These are phyloP conservation scores for Penicillium sp. DNA, from an alignment of 2,329 filamentous ascomycete genomes.

Conservation along the genomic window DNA sequence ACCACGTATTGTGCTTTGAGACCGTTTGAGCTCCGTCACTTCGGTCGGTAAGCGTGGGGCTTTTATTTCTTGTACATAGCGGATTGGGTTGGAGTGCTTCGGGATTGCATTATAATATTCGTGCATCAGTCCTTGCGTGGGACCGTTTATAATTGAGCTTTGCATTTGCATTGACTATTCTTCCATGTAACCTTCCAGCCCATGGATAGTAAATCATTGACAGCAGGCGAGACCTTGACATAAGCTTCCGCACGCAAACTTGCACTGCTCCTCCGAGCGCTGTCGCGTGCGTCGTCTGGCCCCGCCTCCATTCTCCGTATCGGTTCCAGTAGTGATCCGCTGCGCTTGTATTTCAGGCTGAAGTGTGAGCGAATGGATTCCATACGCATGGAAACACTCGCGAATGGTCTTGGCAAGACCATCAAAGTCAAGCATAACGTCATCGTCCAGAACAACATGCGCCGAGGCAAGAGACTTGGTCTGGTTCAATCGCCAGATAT, in stretches of 20 bases:
- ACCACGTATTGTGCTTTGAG: slow-evolving; percentile 54
- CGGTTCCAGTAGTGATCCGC: neutral
- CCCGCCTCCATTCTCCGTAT: neutral
- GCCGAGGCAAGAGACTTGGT: slow-evolving; percentile 6
- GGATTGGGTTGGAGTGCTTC: neutral
- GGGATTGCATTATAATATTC: slow-evolving; percentile 6
- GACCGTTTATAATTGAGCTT: neutral
- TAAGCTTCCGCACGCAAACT: slow-evolving; percentile 4
- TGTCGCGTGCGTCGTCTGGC: neutral
- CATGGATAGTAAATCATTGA: neutral
- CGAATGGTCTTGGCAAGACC: slow-evolving; percentile 7
- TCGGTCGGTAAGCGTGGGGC: slow-evolving; percentile 37
- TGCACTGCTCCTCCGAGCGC: neutral
- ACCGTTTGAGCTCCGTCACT: slow-evolving; percentile 48
- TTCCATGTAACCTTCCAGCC: too few species aligned
- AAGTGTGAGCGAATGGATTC: slow-evolving; percentile 14
- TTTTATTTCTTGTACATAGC: slow-evolving; percentile 14
- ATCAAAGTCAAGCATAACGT: slow-evolving; percentile 5
- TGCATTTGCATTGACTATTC: slow-evolving; percentile 1
- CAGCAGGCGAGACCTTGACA: slow-evolving; percentile 7
- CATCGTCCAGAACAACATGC: slow-evolving; percentile 5
- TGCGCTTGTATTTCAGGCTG: slow-evolving; percentile 7
- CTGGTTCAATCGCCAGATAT: slow-evolving; percentile 12
- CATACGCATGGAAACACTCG: slow-evolving; percentile 14
- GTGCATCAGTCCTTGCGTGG: slow-evolving; percentile 1